Evolutionary conservation across 2,329 filamentous ascomycete species (phyloP).

Genomic region (Colletotrichum filicis): DNA sequence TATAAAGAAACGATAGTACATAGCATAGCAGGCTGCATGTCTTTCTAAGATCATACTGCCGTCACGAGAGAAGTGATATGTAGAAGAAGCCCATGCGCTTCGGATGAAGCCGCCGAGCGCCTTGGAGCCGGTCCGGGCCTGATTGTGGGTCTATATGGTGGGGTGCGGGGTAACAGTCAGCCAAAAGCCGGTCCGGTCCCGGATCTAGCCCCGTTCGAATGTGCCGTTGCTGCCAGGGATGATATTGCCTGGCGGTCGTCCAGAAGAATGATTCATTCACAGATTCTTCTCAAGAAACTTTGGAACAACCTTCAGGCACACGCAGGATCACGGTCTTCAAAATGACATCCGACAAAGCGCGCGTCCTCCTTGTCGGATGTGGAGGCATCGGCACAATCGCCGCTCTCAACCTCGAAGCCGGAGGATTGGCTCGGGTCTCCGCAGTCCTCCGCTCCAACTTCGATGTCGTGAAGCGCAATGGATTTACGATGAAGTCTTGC

Average conservation of each 20-base stretch:
- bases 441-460: conserved; percentile 68
- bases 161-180: not conserved
- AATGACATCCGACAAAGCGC: conserved; percentile 41
- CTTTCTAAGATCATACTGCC: not conserved
- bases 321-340: not conserved
- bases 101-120: not conserved
- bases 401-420: conserved; percentile 63
- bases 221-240: not conserved
- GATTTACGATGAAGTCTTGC: conserved; percentile 65
- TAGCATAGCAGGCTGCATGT: too few species aligned
- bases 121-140: not conserved
- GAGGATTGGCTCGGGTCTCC: conserved; percentile 62
- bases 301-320: too few species aligned
- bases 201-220: not conserved
- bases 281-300: too few species aligned
- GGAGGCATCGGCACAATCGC: conserved; percentile 68
- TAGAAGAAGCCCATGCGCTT: not conserved
- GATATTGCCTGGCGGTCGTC: not conserved
- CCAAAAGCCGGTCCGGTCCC: conserved; percentile 5
- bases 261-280: too few species aligned
- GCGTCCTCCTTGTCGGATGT: conserved; percentile 63
- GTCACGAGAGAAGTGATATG: not conserved
- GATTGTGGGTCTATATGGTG: not conserved
- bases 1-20: not conserved
- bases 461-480: conserved; percentile 54